Evolutionary conservation across 2,329 filamentous ascomycete genomes (phyloP).

Genomic region (Ophiostoma tasmaniense): DNA sequence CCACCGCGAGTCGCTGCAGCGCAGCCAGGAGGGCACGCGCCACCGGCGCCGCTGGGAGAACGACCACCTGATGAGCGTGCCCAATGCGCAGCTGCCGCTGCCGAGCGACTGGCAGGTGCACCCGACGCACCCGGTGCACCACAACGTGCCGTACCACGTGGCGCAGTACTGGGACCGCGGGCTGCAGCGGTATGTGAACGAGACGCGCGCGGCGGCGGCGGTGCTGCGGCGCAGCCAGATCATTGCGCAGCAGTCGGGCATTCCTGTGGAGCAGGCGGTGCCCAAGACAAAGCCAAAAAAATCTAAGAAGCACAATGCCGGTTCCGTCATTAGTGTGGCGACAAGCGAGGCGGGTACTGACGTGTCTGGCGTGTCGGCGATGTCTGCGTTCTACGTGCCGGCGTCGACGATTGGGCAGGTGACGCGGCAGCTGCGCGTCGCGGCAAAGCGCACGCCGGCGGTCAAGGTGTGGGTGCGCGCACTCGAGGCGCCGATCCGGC

Average conservation of each 20-base stretch:
- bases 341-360: not conserved
- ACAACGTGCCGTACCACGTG: conserved; percentile 73
- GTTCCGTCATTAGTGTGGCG: not conserved
- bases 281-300: not conserved
- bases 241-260: conserved; percentile 34
- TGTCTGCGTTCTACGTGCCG: conserved; percentile 20
- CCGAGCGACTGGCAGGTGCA: conserved; percentile 75
- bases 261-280: conserved; percentile 18
- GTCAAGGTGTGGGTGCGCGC: conserved; percentile 73
- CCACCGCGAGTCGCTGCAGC: conserved; percentile 66
- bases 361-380: conserved; percentile 19
- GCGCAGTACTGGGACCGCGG: conserved; percentile 72
- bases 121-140: conserved; percentile 69
- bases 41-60: conserved; percentile 92
- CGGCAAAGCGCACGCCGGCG: conserved; percentile 69
- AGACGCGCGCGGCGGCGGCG: conserved; percentile 34
- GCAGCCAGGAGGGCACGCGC: conserved; percentile 83
- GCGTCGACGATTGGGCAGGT: conserved; percentile 42
- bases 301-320: conserved; percentile 11
- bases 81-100: conserved; percentile 73
- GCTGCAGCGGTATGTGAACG: conserved; percentile 43
- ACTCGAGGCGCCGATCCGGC: conserved; percentile 74
- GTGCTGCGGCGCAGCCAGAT: conserved; percentile 35
- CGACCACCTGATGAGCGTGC: conserved; percentile 78
- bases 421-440: conserved; percentile 70